Conservation (phyloP, 768 basidiomycete species). For the Podaxis sp. region DNA sequence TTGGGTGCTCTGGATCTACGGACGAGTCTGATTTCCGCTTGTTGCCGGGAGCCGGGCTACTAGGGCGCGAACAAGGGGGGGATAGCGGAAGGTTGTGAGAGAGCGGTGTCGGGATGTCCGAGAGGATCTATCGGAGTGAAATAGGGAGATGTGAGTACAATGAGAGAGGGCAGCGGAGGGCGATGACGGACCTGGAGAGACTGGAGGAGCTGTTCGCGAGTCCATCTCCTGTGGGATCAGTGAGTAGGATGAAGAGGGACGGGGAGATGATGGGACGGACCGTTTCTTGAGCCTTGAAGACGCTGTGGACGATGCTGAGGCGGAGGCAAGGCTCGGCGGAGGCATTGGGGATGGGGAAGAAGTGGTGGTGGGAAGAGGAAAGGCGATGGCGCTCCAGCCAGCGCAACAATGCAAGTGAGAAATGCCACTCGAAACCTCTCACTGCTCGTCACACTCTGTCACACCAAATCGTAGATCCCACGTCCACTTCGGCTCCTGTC, state of each 20-base stretch:
- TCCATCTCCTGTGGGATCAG: conserved; percentile 43
- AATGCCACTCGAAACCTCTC: conserved; percentile 18
- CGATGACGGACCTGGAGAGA: conserved; percentile 42
- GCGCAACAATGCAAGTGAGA: conserved; percentile 40
- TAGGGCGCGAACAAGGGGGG: conserved; percentile 48
- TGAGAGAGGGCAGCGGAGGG: background rate
- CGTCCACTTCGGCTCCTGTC: background rate
- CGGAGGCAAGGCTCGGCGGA: conserved; percentile 16
- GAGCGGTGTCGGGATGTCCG: conserved; percentile 36
- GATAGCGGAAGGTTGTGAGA: conserved; percentile 51
- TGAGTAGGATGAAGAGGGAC: conserved; percentile 22
- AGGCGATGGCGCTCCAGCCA: conserved; percentile 39
- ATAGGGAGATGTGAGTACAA: conserved; percentile 8
- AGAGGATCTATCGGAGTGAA: conserved; percentile 37
- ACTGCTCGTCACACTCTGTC: conserved; percentile 5
- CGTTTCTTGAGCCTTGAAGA: conserved; percentile 32
- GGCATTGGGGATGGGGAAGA: conserved; percentile 21
- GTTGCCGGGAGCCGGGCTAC: conserved; percentile 43
- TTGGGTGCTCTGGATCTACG: conserved; percentile 40
- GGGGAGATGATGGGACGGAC: conserved; percentile 23
- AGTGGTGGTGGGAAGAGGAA: conserved; percentile 48
- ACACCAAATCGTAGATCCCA: conserved; percentile 6
- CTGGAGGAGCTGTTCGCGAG: conserved; percentile 48
- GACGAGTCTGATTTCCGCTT: conserved; percentile 49
- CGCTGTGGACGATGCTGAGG: conserved; percentile 23